phyloP scores from a whole-genome alignment of 192 early-diverging fungal genomes.

The Backusella australiensis region DNA sequence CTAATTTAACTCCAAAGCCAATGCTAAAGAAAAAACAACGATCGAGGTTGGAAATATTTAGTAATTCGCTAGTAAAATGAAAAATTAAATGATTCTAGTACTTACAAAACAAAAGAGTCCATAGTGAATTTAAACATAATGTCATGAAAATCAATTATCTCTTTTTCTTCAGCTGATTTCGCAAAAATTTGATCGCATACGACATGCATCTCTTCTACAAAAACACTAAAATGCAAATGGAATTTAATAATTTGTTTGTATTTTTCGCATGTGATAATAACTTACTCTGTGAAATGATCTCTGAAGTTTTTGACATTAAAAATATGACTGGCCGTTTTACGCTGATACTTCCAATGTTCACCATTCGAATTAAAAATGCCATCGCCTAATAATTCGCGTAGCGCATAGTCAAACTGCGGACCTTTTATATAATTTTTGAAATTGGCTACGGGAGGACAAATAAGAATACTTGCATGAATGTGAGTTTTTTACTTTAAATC shows the following conservation, averaged over 20 bases:
- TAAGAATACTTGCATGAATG: not conserved
- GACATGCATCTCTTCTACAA: constrained; percentile 25
- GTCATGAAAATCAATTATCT: constrained; percentile 38
- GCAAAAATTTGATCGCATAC: constrained; percentile 19
- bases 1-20: constrained; percentile 46
- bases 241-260: too few relatives aligned
- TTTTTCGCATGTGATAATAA: not conserved
- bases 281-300: constrained; percentile 38
- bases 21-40: constrained; percentile 12
- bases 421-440: constrained; percentile 41
- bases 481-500: not conserved
- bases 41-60: not conserved
- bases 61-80: not conserved
- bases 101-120: constrained; percentile 46
- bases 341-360: constrained; percentile 57
- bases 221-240: constrained; percentile 24
- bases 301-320: constrained; percentile 41
- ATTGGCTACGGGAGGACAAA: constrained; percentile 15
- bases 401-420: constrained; percentile 35
- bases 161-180: constrained; percentile 25
- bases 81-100: not conserved
- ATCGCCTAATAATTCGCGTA: constrained; percentile 55
- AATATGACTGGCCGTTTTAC: constrained; percentile 46
- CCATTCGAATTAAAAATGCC: constrained; percentile 76
- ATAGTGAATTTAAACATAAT: constrained; percentile 48